A percentile compares a stretch with the other conserved stretches of the same genome.
Evolutionary conservation across 75 land plant species (phyloP).

Genomic region (Sequoia sempervirens): DNA sequence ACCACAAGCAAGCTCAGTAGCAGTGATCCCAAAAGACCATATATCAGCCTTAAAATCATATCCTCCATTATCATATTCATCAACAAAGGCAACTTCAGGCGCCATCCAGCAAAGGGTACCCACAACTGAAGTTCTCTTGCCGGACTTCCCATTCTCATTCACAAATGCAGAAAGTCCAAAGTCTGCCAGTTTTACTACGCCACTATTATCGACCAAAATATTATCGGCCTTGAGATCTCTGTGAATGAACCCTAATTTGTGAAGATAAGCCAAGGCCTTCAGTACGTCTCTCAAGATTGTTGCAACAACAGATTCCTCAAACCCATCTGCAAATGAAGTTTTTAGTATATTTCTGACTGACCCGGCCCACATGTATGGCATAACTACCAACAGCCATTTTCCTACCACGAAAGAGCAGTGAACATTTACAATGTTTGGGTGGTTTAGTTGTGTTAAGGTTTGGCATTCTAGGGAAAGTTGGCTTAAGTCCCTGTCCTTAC

Average conservation of each 20-base stretch:
- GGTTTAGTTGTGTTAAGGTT: slow-evolving; percentile 64
- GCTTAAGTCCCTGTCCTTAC: slow-evolving; percentile 37
- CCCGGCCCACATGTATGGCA: slow-evolving; percentile 89
- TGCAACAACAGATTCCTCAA: slow-evolving; percentile 74
- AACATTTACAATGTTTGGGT: slow-evolving; percentile 80
- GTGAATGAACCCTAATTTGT: slow-evolving; percentile 57
- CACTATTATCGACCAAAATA: slow-evolving; percentile 47
- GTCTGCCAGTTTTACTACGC: slow-evolving; percentile 63
- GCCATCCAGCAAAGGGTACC: slow-evolving; percentile 86
- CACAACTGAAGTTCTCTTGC: slow-evolving; percentile 13
- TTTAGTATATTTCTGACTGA: slow-evolving; percentile 67
- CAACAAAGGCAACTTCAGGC: slow-evolving; percentile 52
- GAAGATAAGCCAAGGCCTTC: slow-evolving; percentile 51
- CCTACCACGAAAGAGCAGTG: slow-evolving; percentile 85
- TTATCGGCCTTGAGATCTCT: slow-evolving; percentile 68
- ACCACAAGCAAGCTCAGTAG: slow-evolving; percentile 69
- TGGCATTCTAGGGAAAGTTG: slow-evolving; percentile 56
- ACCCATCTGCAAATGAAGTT: slow-evolving; percentile 64
- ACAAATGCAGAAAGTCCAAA: slow-evolving; percentile 72
- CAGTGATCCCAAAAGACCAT: slow-evolving; percentile 81
- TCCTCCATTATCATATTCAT: not conserved
- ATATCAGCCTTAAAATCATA: slow-evolving; percentile 71
- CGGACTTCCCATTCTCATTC: slow-evolving; percentile 36
- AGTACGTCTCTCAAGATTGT: slow-evolving; percentile 55
- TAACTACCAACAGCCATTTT: slow-evolving; percentile 75